These are phyloP conservation scores for Astrothelium subdiscretum DNA, from an alignment of 495 filamentous ascomycete genomes.

Conservation along the genomic window DNA sequence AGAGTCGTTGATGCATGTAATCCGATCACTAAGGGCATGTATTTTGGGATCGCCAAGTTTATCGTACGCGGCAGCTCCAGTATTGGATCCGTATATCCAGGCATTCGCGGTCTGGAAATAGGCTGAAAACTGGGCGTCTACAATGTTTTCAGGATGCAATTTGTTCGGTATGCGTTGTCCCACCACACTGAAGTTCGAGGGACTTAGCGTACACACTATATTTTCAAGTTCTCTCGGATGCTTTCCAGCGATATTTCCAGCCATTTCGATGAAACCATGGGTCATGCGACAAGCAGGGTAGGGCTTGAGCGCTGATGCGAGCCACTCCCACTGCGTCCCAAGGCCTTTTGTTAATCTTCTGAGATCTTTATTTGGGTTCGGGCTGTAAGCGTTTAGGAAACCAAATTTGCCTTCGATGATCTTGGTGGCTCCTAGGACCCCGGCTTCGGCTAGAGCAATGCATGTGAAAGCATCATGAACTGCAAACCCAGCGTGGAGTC, in stretches of 20 bases:
- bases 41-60: constrained; percentile 11
- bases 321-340: constrained; percentile 16
- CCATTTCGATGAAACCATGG: constrained; percentile 18
- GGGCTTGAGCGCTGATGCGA: constrained; percentile 14
- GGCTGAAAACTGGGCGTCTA: constrained; percentile 20
- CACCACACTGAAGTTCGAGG: constrained; percentile 15
- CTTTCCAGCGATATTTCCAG: constrained; percentile 6
- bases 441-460: constrained; percentile 18
- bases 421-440: constrained; percentile 13
- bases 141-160: constrained; percentile 16
- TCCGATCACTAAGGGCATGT: constrained; percentile 14
- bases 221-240: constrained; percentile 5
- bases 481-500: constrained; percentile 21
- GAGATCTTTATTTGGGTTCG: constrained; percentile 10
- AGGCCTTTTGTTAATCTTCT: constrained; percentile 9
- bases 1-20: constrained; percentile 8
- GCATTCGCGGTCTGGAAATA: constrained; percentile 19
- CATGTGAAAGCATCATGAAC: constrained; percentile 22
- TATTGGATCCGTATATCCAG: constrained; percentile 16
- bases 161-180: constrained; percentile 22
- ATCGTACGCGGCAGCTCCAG: constrained; percentile 14
- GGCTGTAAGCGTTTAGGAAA: constrained; percentile 20
- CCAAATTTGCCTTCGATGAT: constrained; percentile 19
- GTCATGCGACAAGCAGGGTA: constrained; percentile 22
- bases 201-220: constrained; percentile 10